Base-by-base conservation (phyloP, 768 basidiomycete genomes). In the Paxillus involutus region DNA sequence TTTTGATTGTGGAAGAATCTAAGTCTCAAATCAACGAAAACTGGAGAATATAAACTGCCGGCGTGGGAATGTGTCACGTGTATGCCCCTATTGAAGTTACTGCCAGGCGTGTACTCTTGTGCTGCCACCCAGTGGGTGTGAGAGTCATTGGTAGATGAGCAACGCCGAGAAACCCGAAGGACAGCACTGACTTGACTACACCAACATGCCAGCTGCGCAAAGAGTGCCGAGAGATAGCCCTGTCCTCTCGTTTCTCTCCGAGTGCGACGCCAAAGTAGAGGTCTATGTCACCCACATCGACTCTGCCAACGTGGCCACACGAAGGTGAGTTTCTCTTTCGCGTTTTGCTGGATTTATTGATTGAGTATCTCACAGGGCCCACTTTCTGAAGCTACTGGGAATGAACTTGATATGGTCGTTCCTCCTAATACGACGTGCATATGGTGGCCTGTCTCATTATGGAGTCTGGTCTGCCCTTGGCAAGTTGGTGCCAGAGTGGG, bases 1-100 rank as follows among this genome's bases (percentile, higher is more conserved):
- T 70, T 66, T 69, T 76, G 75, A 76, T 75, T 68, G 76, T 77
- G 75, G 75, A 76, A 76, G 76, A 72, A 76, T 77, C 72, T 13
- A 56, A 24, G 46, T 47, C 30, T 52, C 47, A 51, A 21, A 32
- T 30, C 3, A 6, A n/a, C 1, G 0, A 49, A 56, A 56, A 33
- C 2, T 26, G 9, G 9, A 10, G 6, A 44, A 58, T 59, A 64
- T 61, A 24, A 43, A 0, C 16, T 1, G 0, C 1, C n/a, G 0
- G 46, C 51, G 63, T 65, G 68, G 47, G 68, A 71, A 53, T 21
- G 8, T 21, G 19, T 44, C 42, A 47, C 43, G 45, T 48, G 29
- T 10, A 26, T 26, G 26, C 26, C 4, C 26, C 4, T 6, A 26
- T 26, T 26, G 3, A 26, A 26, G 4, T 26, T 26, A 26, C 26